These are phyloP conservation scores for Tolypocladium album DNA, from an alignment of 2,329 filamentous ascomycete species.

Conservation along the genomic window DNA sequence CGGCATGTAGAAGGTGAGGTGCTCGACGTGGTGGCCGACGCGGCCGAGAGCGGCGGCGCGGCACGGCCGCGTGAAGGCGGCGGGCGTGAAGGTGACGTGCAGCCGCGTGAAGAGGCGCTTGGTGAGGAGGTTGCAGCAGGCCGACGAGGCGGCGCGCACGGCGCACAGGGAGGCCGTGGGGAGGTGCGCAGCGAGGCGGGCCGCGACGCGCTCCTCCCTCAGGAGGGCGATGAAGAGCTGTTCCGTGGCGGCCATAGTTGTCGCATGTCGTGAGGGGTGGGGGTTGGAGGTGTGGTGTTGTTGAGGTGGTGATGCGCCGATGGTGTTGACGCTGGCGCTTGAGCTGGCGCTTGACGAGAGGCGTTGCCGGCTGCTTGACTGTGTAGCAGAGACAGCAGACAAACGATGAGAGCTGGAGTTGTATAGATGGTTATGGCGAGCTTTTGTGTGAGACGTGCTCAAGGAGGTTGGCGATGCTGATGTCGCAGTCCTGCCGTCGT, in stretches of 20 bases:
- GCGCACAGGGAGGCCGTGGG: conserved; percentile 42
- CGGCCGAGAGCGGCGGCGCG: conserved; percentile 64
- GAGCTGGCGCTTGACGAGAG: not conserved
- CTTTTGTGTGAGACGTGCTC: too few species aligned
- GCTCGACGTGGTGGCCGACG: conserved; percentile 70
- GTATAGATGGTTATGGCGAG: not conserved
- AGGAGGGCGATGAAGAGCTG: conserved; percentile 44
- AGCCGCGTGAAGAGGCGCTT: conserved; percentile 59
- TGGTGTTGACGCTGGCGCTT: not conserved
- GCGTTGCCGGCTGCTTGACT: not conserved
- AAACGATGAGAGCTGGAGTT: not conserved
- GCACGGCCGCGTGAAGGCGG: conserved; percentile 63
- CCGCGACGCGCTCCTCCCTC: conserved; percentile 38
- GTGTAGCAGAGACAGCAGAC: not conserved
- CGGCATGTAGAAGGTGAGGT: conserved; percentile 65
- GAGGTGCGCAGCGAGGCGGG: conserved; percentile 38
- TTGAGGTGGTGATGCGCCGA: not conserved
- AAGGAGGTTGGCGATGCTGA: too few species aligned
- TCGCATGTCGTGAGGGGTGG: conserved; percentile 30
- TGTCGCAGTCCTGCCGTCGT: too few species aligned
- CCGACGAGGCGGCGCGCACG: conserved; percentile 56
- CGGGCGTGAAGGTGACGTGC: conserved; percentile 60
- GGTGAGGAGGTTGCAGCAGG: conserved; percentile 60
- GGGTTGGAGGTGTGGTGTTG: not conserved
- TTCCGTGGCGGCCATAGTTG: conserved; percentile 35